Conservation (phyloP, 495 filamentous ascomycete genomes). For the Lepidopterella palustris region DNA sequence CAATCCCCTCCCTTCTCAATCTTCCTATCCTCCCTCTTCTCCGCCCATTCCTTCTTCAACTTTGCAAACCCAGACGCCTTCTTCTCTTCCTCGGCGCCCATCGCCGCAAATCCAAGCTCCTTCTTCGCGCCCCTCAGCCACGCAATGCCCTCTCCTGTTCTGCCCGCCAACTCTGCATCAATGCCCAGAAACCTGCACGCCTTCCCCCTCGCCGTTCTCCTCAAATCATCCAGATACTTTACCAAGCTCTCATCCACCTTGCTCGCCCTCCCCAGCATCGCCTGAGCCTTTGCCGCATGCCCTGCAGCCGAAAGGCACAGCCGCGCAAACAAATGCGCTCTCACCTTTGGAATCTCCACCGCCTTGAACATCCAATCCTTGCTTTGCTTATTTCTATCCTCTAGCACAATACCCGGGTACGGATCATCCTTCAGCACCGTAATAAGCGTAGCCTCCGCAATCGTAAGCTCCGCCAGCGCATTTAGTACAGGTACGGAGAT, state of each 20-base stretch:
- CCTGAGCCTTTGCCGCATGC: constrained; percentile 56
- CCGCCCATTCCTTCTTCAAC: constrained; percentile 65
- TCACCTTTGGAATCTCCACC: constrained; percentile 78
- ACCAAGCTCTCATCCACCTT: constrained; percentile 59
- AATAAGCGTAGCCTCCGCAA: constrained; percentile 83
- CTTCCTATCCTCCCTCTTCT: constrained; percentile 60
- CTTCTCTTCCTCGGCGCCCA: constrained; percentile 38
- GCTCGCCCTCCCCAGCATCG: constrained; percentile 43
- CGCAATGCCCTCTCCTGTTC: constrained; percentile 73
- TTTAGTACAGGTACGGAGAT: constrained; percentile 58
- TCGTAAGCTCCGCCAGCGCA: constrained; percentile 64
- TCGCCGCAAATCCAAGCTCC: constrained; percentile 54
- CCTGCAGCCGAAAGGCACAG: constrained; percentile 75
- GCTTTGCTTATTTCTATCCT: constrained; percentile 69
- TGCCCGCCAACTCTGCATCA: constrained; percentile 74
- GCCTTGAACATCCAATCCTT: constrained; percentile 89
- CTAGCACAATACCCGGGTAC: constrained; percentile 70
- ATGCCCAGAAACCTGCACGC: constrained; percentile 86
- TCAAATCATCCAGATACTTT: constrained; percentile 66
- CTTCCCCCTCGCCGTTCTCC: constrained; percentile 66
- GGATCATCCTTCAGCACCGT: constrained; percentile 91
- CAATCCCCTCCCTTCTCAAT: constrained; percentile 63
- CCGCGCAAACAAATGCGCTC: constrained; percentile 77
- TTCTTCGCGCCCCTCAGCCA: constrained; percentile 71
- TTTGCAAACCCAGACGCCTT: constrained; percentile 50